Evolutionary conservation across 176 grass and related monocot genomes (phyloP), one percentile per base, ranked within the genome.

Genomic region (Hordeum marinum): DNA sequence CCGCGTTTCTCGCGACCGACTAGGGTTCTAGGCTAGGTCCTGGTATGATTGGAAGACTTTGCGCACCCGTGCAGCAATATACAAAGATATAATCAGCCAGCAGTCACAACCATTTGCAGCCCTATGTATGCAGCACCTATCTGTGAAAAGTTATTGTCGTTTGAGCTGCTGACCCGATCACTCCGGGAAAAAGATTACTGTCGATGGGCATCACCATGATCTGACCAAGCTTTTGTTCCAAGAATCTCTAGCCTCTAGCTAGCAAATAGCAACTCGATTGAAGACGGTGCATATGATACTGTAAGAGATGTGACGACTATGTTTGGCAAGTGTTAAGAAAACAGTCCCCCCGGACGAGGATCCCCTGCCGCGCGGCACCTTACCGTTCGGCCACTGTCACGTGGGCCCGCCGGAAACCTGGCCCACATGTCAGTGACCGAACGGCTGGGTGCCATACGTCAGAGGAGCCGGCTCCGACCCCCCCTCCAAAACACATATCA

Each of bases 41-140:
- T 41, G 9, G 6, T 23, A 68, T 89, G 83, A 81, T 81, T 70
- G 77, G 21, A 43, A 55, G 87, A 69, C 69, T 85, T 85, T 50
- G 17, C 1, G 48, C 82, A 29, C 82, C 11, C 82, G 69, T 85
- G 87, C 82, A 52, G 77, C 77, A 27, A 76, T 81, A 89, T 75
- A 77, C 5, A 77, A 61, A 41, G 3, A 32, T 25, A 5, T 39
- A 6, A 0, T 13, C 37, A 43, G 48, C 0, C 13, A 26, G 59
- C 36, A 73, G 8, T 71, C 54, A 50, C 27, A 72, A 57, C 80
- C 17, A 41, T 83, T 52, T 75, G 85, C 52, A 67, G 35, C 80
- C 74, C 80, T 67, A 67, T 17, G 70, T 42, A 39, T 39, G 8
- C 0, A 40, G 18, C 69, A 8, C 39, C 40, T 41, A 69, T 4